Percentiles rank a stretch among this genome's conserved stretches.
Evolutionary conservation across 805 yeast genomes (phyloP).

Genomic region (Ogataea ganodermae): DNA sequence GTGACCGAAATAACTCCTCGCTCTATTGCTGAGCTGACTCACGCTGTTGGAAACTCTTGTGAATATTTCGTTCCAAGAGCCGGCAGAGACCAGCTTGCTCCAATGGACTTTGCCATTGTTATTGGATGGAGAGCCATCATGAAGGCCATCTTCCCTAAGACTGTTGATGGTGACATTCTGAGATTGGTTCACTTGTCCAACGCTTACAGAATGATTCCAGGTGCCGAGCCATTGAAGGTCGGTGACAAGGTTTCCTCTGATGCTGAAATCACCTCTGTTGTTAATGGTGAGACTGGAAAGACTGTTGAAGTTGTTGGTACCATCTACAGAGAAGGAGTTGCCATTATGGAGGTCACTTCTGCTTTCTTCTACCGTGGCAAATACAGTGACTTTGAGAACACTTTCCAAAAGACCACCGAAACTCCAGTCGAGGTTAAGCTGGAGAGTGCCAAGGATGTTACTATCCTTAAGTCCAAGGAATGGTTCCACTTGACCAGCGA

Average conservation of each 20-base stretch:
- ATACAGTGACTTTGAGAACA: conserved; percentile 84
- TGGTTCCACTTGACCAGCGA: conserved; percentile 88
- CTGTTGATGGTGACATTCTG: conserved; percentile 94
- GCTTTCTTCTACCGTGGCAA: conserved; percentile 96
- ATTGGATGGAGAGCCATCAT: conserved; percentile 98
- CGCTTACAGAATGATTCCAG: conserved; percentile 90
- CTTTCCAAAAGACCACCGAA: conserved; percentile 86
- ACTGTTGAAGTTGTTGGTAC: conserved; percentile 94
- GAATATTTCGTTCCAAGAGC: conserved; percentile 92
- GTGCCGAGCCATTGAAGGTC: conserved; percentile 83
- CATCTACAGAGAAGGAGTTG: conserved; percentile 67
- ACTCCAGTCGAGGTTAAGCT: conserved; percentile 81
- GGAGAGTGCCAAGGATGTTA: conserved; percentile 81
- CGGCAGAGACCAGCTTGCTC: conserved; percentile 84
- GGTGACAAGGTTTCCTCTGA: conserved; percentile 82
- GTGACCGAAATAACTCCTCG: conserved; percentile 67
- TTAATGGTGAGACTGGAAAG: conserved; percentile 91
- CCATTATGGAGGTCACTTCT: conserved; percentile 92
- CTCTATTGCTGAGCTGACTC: conserved; percentile 89
- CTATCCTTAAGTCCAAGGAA: conserved; percentile 91
- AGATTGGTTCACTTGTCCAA: conserved; percentile 93
- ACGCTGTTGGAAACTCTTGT: conserved; percentile 95
- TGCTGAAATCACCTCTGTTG: conserved; percentile 85
- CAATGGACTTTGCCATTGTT: conserved; percentile 99
- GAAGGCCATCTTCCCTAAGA: conserved; percentile 95